Base-by-base conservation (phyloP, 2,329 filamentous ascomycete species). In the Alternaria sp. region DNA sequence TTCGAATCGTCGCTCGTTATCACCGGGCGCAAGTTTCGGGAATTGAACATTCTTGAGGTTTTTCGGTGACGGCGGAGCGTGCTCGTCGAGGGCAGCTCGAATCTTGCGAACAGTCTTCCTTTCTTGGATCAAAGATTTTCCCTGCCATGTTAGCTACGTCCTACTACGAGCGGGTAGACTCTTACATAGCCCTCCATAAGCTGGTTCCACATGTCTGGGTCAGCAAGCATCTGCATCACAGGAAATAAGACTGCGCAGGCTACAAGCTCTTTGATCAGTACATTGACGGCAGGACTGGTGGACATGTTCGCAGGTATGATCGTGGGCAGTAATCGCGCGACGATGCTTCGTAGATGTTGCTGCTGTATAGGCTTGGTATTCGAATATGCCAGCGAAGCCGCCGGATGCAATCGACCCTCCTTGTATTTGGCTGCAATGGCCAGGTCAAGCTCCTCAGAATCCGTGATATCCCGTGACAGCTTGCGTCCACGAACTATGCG, bases 201-300 rank as follows among this genome's bases (percentile, higher is more conserved):
- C 78, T 97, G 94, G 73, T 99, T 98, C 94, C 94, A 99, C 9
- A 91, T 97, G 81, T 99, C 96, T 1, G 96, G 94, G 69, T 99
- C 94, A 5, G 92, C 88, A 18, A 99, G 82, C 63, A 93, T 83
- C 70, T 90, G 89, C 74, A 97, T 85, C 22, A 96, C 82, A 0
- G 95, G 95, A 43, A 89, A 89, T 38, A 99, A 82, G 40, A 99
- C 90, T n/a, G 93, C 92, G 78, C 95, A 97, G 22, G 93, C 86
- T n/a, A 97, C 88, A 62, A 99, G 90, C 81, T 99, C 96, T 69
- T 92, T 89, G 61, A 97, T 86, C 55, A 99, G 83, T 36, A 90
- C 90, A 32, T 87, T 88, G 8, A 97, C 94, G 43, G 92, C 88
- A 62, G 92, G 86, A 75, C 95, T 97, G 32, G 89, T 90, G 41